Percentiles rank a stretch among this genome's conserved stretches.
Conservation (phyloP, 805 yeast genomes). For the Starmerella sirachaensis region DNA sequence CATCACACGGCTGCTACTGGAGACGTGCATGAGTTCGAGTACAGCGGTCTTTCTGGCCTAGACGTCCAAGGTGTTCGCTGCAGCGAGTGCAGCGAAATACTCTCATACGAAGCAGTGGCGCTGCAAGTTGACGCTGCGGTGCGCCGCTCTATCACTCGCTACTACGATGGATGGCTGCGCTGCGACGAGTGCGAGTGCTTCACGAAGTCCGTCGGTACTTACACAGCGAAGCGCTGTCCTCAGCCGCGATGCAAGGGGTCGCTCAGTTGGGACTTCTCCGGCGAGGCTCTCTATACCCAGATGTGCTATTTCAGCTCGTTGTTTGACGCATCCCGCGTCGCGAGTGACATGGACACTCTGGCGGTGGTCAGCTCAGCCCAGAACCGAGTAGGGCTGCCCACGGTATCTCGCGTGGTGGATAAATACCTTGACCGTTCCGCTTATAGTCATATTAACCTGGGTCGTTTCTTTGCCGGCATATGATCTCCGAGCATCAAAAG, state of each 20-base stretch:
- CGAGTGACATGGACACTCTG: slow-evolving; percentile 55
- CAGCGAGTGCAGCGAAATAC: slow-evolving; percentile 40
- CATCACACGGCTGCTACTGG: slow-evolving; percentile 31
- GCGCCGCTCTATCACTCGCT: slow-evolving; percentile 55
- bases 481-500: neutral
- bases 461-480: slow-evolving; percentile 12
- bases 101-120: slow-evolving; percentile 46
- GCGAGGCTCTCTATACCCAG: slow-evolving; percentile 76
- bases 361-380: slow-evolving; percentile 68
- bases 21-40: slow-evolving; percentile 45
- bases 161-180: slow-evolving; percentile 73
- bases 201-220: slow-evolving; percentile 79
- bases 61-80: slow-evolving; percentile 65
- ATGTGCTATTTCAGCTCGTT: slow-evolving; percentile 63
- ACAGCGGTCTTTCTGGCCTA: slow-evolving; percentile 63
- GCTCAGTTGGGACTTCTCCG: slow-evolving; percentile 63
- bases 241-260: slow-evolving; percentile 39
- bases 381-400: slow-evolving; percentile 49
- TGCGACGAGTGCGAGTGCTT: slow-evolving; percentile 86
- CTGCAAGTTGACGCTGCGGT: slow-evolving; percentile 66
- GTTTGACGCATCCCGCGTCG: slow-evolving; percentile 42
- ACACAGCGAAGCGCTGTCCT: slow-evolving; percentile 75
- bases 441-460: slow-evolving; percentile 10
- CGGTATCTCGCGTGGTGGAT: slow-evolving; percentile 47
- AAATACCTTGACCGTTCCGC: slow-evolving; percentile 26